Conservation (phyloP, 768 basidiomycete species). For the Inosperma sp. region DNA sequence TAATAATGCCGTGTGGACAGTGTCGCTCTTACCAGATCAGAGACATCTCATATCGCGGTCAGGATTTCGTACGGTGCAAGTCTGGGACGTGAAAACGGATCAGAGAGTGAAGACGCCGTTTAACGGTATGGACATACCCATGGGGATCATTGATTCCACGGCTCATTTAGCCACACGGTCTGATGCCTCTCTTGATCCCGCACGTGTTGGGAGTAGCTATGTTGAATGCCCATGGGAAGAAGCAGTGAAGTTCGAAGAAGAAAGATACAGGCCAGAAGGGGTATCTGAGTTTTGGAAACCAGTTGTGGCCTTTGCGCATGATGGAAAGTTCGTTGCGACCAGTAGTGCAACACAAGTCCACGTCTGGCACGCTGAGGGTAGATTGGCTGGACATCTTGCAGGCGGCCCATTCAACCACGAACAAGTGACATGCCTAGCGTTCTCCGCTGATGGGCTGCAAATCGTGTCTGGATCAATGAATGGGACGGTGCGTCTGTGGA, state of each 20-base stretch:
- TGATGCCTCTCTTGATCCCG: no score
- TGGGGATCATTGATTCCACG: not conserved
- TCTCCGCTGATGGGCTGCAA: not conserved
- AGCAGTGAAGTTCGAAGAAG: no score
- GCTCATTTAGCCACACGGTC: no score
- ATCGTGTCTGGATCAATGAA: constrained; percentile 5
- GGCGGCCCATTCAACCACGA: not conserved
- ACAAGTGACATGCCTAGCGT: not conserved
- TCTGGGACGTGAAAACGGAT: constrained; percentile 10
- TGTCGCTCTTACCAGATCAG: not conserved
- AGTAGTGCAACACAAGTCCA: no score
- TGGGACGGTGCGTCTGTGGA: constrained; percentile 3
- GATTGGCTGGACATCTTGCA: not conserved
- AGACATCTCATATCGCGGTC: constrained; percentile 10
- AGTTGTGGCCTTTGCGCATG: no score
- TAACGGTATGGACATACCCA: not conserved
- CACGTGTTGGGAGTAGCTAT: no score
- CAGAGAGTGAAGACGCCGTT: not conserved
- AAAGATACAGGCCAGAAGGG: no score
- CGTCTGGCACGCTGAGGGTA: not conserved
- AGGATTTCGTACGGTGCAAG: constrained; percentile 1
- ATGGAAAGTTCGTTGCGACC: no score
- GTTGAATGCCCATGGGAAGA: no score
- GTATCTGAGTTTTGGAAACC: no score
- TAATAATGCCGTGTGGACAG: constrained; percentile 6